Base-by-base conservation (phyloP, 306 rosid species). In the Quercus engelmannii region DNA sequence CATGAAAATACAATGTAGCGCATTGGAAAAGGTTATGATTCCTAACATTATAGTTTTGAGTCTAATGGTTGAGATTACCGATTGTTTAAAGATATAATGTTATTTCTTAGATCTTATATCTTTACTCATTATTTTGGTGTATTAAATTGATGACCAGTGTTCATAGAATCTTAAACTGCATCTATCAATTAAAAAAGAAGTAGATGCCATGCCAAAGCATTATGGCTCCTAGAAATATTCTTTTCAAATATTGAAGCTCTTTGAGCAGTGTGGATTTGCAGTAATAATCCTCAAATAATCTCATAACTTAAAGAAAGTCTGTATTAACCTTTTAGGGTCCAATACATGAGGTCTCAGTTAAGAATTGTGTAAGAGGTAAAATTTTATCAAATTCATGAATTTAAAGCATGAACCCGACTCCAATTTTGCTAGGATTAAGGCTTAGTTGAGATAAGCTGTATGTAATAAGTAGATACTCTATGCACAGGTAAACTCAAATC, bases 1-100 rank as follows among this genome's bases (percentile, higher is more conserved):
- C 97, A 94, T 78, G 91, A 89, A 78, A 92, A 92, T 80, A 90
- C 98, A 71, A 85, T 89, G 91, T 84, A 55, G 5, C 90, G 89
- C 84, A 86, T 93, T 71, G 86, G 92, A 76, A 90, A 25, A 91
- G 97, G 98, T 93, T 85, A 62, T 64, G 49, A 59, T 71, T 35
- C 61, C 31, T 57, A 30, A 17, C 17, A 14, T 46, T 70, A 6
- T 74, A 54, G 59, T 76, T 74, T 43, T 43, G 51, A 9, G n/a
- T 21, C 54, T 17, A 14, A 7, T 63, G 58, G 23, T 51, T 51
- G 63, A 52, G 55, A 65, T 51, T 25, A 9, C 25, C n/a, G 57
- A 35, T 55, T 54, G 69, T 21, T 28, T 21, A 63, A 31, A 33
- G 21, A 35, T 38, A 19, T 74, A 23, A 31, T 64, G 21, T 64